Conservation (phyloP, 2,329 filamentous ascomycete genomes). For the Ceratocystis eucalypticola region DNA sequence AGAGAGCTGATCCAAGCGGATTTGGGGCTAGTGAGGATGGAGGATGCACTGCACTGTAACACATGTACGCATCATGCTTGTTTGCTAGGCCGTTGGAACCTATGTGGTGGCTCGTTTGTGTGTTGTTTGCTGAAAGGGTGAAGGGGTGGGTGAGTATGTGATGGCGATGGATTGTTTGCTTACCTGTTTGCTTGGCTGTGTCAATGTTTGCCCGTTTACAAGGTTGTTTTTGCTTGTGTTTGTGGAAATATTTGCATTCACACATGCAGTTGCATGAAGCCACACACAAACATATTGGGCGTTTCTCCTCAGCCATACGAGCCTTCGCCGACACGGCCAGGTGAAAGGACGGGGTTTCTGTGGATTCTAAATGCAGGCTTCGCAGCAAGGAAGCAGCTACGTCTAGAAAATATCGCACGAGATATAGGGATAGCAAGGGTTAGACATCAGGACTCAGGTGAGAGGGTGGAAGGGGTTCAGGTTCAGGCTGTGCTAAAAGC, state of each 20-base stretch:
- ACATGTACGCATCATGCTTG: not conserved
- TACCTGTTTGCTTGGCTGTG: not conserved
- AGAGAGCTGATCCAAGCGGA: not conserved
- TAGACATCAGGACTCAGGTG: not conserved
- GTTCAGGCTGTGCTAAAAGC: not conserved
- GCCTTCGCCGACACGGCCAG: not conserved
- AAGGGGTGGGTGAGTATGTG: not conserved
- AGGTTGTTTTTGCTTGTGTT: not conserved
- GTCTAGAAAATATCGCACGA: conserved; percentile 1
- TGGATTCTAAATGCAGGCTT: not conserved
- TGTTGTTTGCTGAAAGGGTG: not conserved
- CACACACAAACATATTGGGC: conserved; percentile 3
- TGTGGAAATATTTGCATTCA: not conserved
- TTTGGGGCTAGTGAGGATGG: not conserved
- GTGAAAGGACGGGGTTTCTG: not conserved
- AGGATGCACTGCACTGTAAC: not conserved
- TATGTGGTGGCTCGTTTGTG: not conserved
- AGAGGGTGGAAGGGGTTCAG: not conserved
- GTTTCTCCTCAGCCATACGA: not conserved
- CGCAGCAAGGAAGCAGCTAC: not conserved
- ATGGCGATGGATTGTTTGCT: conserved; percentile 3
- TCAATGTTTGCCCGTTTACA: not conserved
- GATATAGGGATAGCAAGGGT: not conserved
- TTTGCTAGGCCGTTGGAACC: not conserved
- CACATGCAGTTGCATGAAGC: not conserved